Evolutionary conservation across 2,329 filamentous ascomycete species (phyloP).

Genomic region (Clonostachys solani): DNA sequence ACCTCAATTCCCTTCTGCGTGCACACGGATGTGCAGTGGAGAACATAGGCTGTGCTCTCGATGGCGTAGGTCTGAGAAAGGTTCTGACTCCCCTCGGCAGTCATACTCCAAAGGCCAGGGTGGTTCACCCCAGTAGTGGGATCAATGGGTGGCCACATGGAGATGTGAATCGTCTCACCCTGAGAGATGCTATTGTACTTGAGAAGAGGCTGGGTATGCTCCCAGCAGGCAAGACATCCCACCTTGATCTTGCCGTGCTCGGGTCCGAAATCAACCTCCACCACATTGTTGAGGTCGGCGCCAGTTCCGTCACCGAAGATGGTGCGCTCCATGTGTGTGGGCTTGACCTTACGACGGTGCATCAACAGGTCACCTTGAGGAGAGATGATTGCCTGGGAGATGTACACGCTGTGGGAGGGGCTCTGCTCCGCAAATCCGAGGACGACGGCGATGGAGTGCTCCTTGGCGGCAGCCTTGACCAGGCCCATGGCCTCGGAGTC

Average conservation of each 20-base stretch:
- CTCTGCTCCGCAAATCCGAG: slow-evolving; percentile 37
- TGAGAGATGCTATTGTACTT: slow-evolving; percentile 39
- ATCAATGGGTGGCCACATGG: slow-evolving; percentile 36
- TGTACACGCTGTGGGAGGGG: slow-evolving; percentile 30
- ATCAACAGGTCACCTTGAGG: slow-evolving; percentile 30
- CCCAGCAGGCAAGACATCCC: slow-evolving; percentile 44
- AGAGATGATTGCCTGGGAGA: slow-evolving; percentile 38
- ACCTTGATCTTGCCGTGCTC: slow-evolving; percentile 22
- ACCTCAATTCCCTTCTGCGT: slow-evolving; percentile 32
- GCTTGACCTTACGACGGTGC: slow-evolving; percentile 44
- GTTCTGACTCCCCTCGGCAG: slow-evolving; percentile 27
- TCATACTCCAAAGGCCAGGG: slow-evolving; percentile 20
- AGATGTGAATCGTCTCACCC: slow-evolving; percentile 39
- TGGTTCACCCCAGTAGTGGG: slow-evolving; percentile 9
- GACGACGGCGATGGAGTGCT: slow-evolving; percentile 31
- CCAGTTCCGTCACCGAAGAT: slow-evolving; percentile 41
- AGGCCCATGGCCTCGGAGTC: slow-evolving; percentile 31
- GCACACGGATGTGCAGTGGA: slow-evolving; percentile 26
- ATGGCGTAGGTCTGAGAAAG: slow-evolving; percentile 52
- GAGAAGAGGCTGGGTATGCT: slow-evolving; percentile 44
- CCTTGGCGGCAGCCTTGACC: slow-evolving; percentile 23
- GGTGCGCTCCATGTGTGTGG: slow-evolving; percentile 47
- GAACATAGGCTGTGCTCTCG: slow-evolving; percentile 49
- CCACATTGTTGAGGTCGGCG: slow-evolving; percentile 31
- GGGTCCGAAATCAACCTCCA: slow-evolving; percentile 25